Base-by-base conservation (phyloP, 176 grass and related monocot genomes). In the Musa acuminata region DNA sequence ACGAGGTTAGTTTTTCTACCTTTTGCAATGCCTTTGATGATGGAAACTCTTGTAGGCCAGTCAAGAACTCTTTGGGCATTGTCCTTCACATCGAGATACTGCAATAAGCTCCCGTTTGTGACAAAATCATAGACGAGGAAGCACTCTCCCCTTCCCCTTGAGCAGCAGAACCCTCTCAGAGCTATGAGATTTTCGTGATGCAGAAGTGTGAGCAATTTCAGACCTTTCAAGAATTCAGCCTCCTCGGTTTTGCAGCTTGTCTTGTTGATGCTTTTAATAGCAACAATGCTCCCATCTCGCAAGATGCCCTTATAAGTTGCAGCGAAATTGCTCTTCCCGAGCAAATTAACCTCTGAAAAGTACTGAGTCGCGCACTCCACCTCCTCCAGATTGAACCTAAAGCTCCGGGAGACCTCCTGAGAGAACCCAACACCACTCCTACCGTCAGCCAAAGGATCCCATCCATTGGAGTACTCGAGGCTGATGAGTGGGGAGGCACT, bases 211-310 rank as follows among this genome's bases (percentile, higher is more conserved):
- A 99, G 77, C 29, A 89, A 85, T 79, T 99, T 99, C 49, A 99
- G 48, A 0, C 95, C 95, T 73, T 87, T 88, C 82, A 99, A 79
- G 76, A 99, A 94, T 75, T 99, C 88, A 0, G 90, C 79, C 55
- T 99, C 95, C 78, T 99, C 95, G 62, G 92, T 84, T 75, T 99
- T 99, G 82, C 95, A 99, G 71, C 95, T 99, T 49, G 88, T 91
- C 76, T 93, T 93, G 55, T 87, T 94, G 19, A 99, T 89, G 79
- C 88, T 99, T 62, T 90, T 93, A 14, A 99, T 86, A 49, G 86
- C 86, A 13, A 94, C 95, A 57, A 81, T 65, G 22, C 82, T 83
- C 7, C 90, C 95, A 71, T 99, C 90, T 22, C 90, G 79, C 10
- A 99, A 83, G 17, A 99, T 89, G 10, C 95, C 95, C 74, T 85